Percentiles rank a stretch among this genome's conserved stretches.
Conservation (phyloP, 495 filamentous ascomycete species). For the Amorphotheca resinae region DNA sequence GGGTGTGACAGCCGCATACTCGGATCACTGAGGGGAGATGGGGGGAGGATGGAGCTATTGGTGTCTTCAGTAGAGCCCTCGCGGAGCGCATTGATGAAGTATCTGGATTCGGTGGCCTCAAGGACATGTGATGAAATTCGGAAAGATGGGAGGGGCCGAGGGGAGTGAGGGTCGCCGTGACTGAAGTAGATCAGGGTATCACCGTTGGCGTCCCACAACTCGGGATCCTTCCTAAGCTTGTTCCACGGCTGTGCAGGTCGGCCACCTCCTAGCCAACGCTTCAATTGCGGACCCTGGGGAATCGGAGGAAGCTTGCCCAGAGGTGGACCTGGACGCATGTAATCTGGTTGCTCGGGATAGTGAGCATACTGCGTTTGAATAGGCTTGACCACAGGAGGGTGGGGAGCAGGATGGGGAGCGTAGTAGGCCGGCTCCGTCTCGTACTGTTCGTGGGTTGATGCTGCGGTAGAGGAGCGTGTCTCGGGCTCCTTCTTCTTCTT, state of each 20-base stretch:
- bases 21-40: conserved; percentile 31
- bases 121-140: conserved; percentile 43
- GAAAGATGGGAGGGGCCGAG: conserved; percentile 41
- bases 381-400: neutral
- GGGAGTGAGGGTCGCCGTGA: conserved; percentile 24
- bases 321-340: neutral
- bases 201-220: conserved; percentile 49
- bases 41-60: conserved; percentile 24
- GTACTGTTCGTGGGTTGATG: conserved; percentile 3
- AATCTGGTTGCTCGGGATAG: neutral
- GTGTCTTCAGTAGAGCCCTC: conserved; percentile 27
- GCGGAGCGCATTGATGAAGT: conserved; percentile 37
- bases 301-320: conserved; percentile 13
- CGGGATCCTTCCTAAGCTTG: conserved; percentile 44
- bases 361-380: neutral
- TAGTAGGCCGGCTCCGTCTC: conserved; percentile 13
- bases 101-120: conserved; percentile 40
- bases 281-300: conserved; percentile 27
- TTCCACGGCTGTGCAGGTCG: conserved; percentile 38
- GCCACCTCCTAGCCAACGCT: conserved; percentile 37
- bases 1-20: conserved; percentile 21
- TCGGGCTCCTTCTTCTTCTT: conserved; percentile 29
- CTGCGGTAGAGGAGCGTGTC: conserved; percentile 9
- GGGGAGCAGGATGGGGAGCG: neutral
- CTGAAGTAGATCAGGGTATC: conserved; percentile 49